Conservation (phyloP, 495 filamentous ascomycete genomes). For the Rostrohypoxylon terebratum region DNA sequence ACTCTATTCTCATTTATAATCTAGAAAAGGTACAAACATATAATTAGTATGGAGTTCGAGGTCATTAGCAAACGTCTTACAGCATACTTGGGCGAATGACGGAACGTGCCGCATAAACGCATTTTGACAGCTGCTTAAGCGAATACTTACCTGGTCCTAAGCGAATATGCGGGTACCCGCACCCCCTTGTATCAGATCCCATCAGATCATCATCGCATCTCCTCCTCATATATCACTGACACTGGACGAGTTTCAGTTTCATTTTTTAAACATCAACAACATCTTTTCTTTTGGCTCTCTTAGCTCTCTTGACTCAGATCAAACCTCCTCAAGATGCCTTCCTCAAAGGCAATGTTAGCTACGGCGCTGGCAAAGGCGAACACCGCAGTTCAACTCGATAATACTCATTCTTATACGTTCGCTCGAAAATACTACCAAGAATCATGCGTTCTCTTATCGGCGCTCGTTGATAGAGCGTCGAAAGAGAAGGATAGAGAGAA, state of each 20-base stretch:
- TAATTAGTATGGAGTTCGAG: not conserved
- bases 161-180: constrained; percentile 40
- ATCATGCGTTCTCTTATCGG: constrained; percentile 83
- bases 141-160: constrained; percentile 39
- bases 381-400: constrained; percentile 92
- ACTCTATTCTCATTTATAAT: not conserved
- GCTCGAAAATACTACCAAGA: constrained; percentile 92
- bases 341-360: constrained; percentile 92
- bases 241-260: constrained; percentile 35
- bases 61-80: not conserved
- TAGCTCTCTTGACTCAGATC: not conserved
- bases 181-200: constrained; percentile 33
- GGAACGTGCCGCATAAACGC: constrained; percentile 23
- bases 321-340: constrained; percentile 58
- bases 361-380: constrained; percentile 95
- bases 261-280: constrained; percentile 3
- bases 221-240: constrained; percentile 27
- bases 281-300: not conserved
- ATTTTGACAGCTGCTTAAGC: constrained; percentile 26
- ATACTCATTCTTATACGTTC: constrained; percentile 92
- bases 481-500: constrained; percentile 87
- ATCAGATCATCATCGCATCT: constrained; percentile 36
- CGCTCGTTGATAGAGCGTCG: constrained; percentile 86
- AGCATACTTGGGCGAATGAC: not conserved
- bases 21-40: not conserved